Base-by-base conservation (phyloP, 2,329 filamentous ascomycete genomes). In the Paramyrothecium roridum region DNA sequence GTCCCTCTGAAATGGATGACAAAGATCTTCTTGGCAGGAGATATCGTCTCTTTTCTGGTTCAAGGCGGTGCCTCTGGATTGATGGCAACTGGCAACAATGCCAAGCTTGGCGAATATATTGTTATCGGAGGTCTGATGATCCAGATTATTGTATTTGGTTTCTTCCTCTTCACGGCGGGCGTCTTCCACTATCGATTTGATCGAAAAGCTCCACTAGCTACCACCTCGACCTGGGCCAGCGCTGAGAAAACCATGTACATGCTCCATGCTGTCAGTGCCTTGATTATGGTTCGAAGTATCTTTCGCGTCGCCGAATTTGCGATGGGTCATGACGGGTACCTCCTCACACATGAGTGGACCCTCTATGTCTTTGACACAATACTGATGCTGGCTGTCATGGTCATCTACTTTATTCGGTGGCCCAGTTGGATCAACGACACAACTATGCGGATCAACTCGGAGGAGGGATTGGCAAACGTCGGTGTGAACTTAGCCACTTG, bases 251-350 rank as follows among this genome's bases (percentile, higher is more conserved):
- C 66, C 48, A 61, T 73, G 1, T 34, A 49, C 37, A 64, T 69
- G 43, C 61, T 74, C 19, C 73, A 74, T 54, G 56, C 55, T 17
- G 63, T 67, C 6, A 72, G 68, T 23, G 50, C 56, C 1, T 62
- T 72, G 43, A 76, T 78, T 21, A 61, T 74, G 47, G 58, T 74
- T 8, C 65, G 76, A 19, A 74, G 71, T 11, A 55, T 75, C 12
- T 76, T 72, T 54, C 70, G 76, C 13, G 67, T 76, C 3, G 59
- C 79, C 19, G 77, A 80, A 63, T 79, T 76, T 61, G 65, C 61
- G 1, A 63, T 69, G 61, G 74, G 71, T 7, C 55, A 67, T 7
- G 56, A 68, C 48, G 72, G 69, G 0, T 75, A 73, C 56, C 57
- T 70, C 1, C 56, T 75, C 16, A 51, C 45, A n/a, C 63, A 74